Evolutionary conservation across 2,329 filamentous ascomycete genomes (phyloP), one percentile per base, ranked within the genome.

Genomic region (Ophiosphaerella korrae): DNA sequence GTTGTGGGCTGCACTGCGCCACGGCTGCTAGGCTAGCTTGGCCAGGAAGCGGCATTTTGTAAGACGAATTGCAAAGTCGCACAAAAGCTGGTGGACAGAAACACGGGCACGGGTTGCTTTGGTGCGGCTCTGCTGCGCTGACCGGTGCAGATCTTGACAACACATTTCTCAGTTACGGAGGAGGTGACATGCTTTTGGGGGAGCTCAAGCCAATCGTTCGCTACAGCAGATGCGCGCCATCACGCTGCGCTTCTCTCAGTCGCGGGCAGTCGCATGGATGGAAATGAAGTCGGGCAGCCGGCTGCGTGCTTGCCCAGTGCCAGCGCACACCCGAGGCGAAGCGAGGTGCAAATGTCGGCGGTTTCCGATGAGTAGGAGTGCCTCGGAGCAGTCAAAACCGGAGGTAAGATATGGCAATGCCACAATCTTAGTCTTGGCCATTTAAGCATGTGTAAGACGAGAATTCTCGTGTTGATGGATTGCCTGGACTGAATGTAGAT

Each of bases 51-150:
- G 41, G 63, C 53, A 34, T 55, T 9, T 55, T 44, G 50, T 49
- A 50, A 57, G 52, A 55, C 56, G 50, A 58, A 57, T 61, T 31
- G 53, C 36, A 45, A 49, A 21, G 57, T 63, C 42, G 57, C 53
- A 63, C 52, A 47, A 38, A 43, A 50, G 52, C 49, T 44, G 53
- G 55, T 42, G 40, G 45, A 50, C 42, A 36, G 40, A 53, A 42
- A 45, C 51, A 50, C 45, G 47, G 45, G 42, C 45, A 52, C 46
- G 42, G 57, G 40, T 53, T 61, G 43, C 36, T 55, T 41, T 57
- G 55, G 45, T 69, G 68, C 65, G 68, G 67, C 67, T 72, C 67
- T 70, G 62, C 60, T 60, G 60, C 59, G 58, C 60, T 68, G 61
- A 68, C 66, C 67, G 66, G 66, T 66, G 53, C 49, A 42, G 26